Base-by-base conservation (phyloP, 352 stramenopile species). In the Pythium pyrilobum region DNA sequence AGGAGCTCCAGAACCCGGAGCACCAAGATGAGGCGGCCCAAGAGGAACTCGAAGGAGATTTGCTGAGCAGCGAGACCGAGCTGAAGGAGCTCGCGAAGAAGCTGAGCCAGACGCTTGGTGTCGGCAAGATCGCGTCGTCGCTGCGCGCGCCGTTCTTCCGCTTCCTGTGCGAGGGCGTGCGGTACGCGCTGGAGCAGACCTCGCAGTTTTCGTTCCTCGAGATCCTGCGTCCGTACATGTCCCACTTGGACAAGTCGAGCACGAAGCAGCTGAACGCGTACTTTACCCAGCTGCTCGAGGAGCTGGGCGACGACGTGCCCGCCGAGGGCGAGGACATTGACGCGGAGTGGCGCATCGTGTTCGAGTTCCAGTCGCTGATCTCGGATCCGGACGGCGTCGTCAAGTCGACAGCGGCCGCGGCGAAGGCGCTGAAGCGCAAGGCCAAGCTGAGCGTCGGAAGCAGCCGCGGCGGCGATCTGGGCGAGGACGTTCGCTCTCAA, bases 101-200 rank as follows among this genome's bases (percentile, higher is more conserved):
- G 41, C 68, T 95, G 8, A 94, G 80, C 24, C 77, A 90, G 50
- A 90, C 81, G 11, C 61, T 95, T 23, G 85, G 85, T 21, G 78
- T 92, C 20, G 81, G 83, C 20, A 93, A 89, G 52, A 59, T 94
- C 10, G 42, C 76, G 15, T 52, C 69, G 20, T 74, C 81, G 11
- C 58, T 95, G 49, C 68, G 79, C 47, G 72, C 71, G 6, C 79
- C 83, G 20, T 95, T 93, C 61, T 74, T 92, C 51, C 72, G 85
- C 0, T 95, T 95, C 50, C 36, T 95, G 21, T 77, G 78, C 40
- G 85, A 95, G 73, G 85, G 85, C 24, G 66, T 94, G 2, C 79
- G 83, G 11, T 92, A 75, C 58, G 69, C 81, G 18, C 38, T 95
- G 20, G 76, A 92, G 43, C 47, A 65, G 25, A 64, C 56, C 18